Evolutionary conservation across 2,329 filamentous ascomycete genomes (phyloP), one percentile per base, ranked within the genome.

Genomic region (Tolypocladium pustulatum): DNA sequence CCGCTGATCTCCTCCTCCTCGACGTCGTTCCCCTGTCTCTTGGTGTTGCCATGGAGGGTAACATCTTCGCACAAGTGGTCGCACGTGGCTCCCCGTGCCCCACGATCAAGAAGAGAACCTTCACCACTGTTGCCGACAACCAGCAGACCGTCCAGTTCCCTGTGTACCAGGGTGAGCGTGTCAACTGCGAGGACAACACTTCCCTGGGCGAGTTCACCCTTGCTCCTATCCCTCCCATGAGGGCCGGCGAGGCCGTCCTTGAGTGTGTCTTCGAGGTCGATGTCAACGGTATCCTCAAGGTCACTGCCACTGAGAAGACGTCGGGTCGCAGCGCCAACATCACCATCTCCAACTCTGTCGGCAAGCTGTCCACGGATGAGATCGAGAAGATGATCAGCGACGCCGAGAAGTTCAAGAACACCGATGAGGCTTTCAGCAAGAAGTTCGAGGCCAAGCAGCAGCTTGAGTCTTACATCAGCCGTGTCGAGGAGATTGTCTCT

Each of bases 271-370:
- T 99, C 79, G 94, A 99, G 82, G 94, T 99, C 73, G 94, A 99
- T 69, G 94, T 97, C 84, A 99, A 99, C 83, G 94, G 94, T 88
- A 96, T 97, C 76, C 88, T 99, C 66, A 99, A 99, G 87, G 94
- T 97, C 71, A 97, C 93, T 64, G 94, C 94, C 67, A 97, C 93
- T 54, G 94, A 99, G 86, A 99, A 99, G 87, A 93, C 91, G 68
- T 96, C 94, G 38, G 94, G 94, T 71, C 92, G 94, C 76, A 94
- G 84, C 72, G 94, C 94, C 79, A 99, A 99, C 87, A 99, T 99
- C 77, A 99, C 94, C 75, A 99, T 99, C 79, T 91, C 90, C 79
- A 99, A 99, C 87, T 96, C 94, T 61, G 93, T 99, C 71, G 94
- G 94, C 76, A 99, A 99, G 84, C 90, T 99, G 67, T 96, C 91